Conservation (phyloP, 306 rosid species). For the Luffa aegyptiaca region DNA sequence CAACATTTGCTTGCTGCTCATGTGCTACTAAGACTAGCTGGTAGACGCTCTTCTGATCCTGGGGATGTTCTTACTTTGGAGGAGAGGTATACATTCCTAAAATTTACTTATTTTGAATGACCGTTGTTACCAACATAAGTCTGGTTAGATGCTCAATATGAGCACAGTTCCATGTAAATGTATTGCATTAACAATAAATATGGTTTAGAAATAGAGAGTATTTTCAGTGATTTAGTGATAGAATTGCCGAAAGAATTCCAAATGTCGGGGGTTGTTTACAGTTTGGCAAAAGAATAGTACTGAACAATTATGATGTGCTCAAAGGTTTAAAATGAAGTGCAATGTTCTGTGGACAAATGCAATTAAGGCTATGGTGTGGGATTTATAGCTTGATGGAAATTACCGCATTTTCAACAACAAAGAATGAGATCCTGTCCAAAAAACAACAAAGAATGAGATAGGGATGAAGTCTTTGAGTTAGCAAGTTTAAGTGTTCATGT, state of each 20-base stretch:
- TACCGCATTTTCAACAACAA: not conserved
- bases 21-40: conserved; percentile 71
- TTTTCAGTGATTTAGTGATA: not conserved
- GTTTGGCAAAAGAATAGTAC: not conserved
- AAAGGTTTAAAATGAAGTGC: not conserved
- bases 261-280: not conserved
- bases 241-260: not conserved
- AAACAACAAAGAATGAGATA: not conserved
- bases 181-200: not conserved
- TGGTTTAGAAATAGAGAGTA: not conserved
- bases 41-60: conserved; percentile 57
- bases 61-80: conserved; percentile 67
- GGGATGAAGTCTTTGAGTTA: not conserved
- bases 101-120: not conserved
- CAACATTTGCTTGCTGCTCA: conserved; percentile 95
- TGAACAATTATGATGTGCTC: not conserved
- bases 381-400: not conserved
- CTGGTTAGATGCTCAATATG: not conserved
- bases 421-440: not conserved
- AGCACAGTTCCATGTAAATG: conserved; percentile 8
- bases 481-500: not conserved
- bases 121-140: not conserved
- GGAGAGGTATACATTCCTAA: conserved; percentile 43
- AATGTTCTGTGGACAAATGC: not conserved
- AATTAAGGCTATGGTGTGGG: not conserved